These are phyloP conservation scores for Cyberlindnera misumaiensis DNA, from an alignment of 805 yeast genomes.

Conservation along the genomic window DNA sequence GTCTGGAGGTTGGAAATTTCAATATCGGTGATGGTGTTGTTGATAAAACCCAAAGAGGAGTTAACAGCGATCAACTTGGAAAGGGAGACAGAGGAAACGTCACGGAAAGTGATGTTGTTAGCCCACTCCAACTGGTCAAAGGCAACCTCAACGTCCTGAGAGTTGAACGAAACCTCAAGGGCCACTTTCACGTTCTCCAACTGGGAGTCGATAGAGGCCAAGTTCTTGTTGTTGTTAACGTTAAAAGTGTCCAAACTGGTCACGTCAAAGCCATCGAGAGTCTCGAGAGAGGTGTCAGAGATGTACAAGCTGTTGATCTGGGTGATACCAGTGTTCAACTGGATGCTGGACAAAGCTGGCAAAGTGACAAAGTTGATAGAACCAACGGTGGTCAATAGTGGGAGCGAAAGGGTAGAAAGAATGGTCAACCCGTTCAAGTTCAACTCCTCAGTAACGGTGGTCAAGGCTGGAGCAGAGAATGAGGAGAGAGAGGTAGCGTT, in stretches of 20 bases:
- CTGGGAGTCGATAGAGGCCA: conserved; percentile 64
- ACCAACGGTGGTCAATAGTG: conserved; percentile 76
- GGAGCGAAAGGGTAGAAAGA: conserved; percentile 63
- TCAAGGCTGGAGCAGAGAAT: conserved; percentile 74
- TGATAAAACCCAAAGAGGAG: conserved; percentile 75
- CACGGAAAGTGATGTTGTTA: conserved; percentile 80
- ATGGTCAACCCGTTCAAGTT: conserved; percentile 56
- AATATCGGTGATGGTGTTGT: conserved; percentile 56
- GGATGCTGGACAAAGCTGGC: conserved; percentile 70
- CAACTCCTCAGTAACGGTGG: conserved; percentile 68
- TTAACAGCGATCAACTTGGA: conserved; percentile 63
- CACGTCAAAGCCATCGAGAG: conserved; percentile 60
- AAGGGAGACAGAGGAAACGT: conserved; percentile 67
- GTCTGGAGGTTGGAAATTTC: conserved; percentile 46
- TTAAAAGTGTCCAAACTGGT: conserved; percentile 46
- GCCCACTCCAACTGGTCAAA: conserved; percentile 77
- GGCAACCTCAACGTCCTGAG: conserved; percentile 61
- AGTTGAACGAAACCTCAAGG: conserved; percentile 79
- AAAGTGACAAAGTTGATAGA: conserved; percentile 73
- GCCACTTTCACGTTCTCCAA: conserved; percentile 67
- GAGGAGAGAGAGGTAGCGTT: conserved; percentile 58
- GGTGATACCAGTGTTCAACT: conserved; percentile 65
- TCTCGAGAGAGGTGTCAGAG: conserved; percentile 66
- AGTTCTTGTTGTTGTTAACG: conserved; percentile 85
- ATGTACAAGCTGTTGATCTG: conserved; percentile 63